Evolutionary conservation across 1,284 basidiomycete species (phyloP), one percentile per base, ranked within the genome.

Genomic region (Butyriboletus regius): DNA sequence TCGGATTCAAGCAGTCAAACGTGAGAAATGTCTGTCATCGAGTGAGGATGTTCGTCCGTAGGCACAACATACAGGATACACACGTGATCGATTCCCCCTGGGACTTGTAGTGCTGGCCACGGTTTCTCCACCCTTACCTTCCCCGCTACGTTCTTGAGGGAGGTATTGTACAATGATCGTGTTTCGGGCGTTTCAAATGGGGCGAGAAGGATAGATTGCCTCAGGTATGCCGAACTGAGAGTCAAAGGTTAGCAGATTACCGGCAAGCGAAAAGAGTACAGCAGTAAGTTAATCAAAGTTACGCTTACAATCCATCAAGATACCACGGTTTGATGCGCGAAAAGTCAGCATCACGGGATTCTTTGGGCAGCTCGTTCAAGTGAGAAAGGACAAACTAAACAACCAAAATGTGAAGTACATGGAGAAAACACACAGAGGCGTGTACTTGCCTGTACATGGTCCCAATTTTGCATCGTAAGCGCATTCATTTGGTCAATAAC

Each of bases 381-480:
- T 88, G 78, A 3, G 79, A 81, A 57, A 98, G 75, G 39, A 96
- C 80, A 65, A 91, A 96, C 91, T 97, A 39, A 10, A 54, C 44
- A 9, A 22, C 32, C 31, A 38, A 15, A 9, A 54, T 39, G 48
- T 55, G 24, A 45, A 36, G 18, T 9, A 24, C 36, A 24, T 22
- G 12, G 13, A 31, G 39, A 46, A 29, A 28, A 35, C 5, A 14
- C 3, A 20, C 8, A 15, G 22, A 43, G 43, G 18, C 3, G 3
- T 5, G 28, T 6, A 32, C 50, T 15, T 47, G 89, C 92, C 75
- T 94, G 88, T 15, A 95, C 77, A 66, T 98, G 95, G 46, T 98
- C 93, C 96, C 96, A 98, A 63, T 98, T 98, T 72, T 98, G 95
- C 96, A 98, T 98, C 7, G 83, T 79, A 64, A 98, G 79, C 3